Evolutionary conservation across 192 early-diverging fungal species (phyloP).

Genomic region (Diversispora eburnea): DNA sequence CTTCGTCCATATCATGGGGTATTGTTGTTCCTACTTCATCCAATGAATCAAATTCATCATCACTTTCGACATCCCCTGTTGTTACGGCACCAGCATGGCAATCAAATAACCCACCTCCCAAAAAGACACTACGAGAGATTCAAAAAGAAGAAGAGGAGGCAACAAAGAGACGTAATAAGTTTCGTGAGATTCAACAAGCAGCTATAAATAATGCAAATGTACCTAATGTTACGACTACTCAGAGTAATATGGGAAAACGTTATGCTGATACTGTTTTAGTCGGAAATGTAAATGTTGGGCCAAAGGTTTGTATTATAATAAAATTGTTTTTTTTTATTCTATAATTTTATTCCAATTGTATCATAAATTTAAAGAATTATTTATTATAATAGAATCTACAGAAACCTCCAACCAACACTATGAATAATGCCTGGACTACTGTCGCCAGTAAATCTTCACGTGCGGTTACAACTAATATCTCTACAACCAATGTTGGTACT

Average conservation of each 20-base stretch:
- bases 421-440: conserved; percentile 37
- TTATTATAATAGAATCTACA: conserved; percentile 4
- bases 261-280: conserved; percentile 39
- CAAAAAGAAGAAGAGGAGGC: conserved; percentile 55
- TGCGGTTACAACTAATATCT: neutral
- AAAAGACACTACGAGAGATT: conserved; percentile 56
- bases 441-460: conserved; percentile 32
- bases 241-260: conserved; percentile 36
- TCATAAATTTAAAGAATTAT: neutral
- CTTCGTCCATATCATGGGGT: conserved; percentile 40
- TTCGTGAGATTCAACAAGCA: conserved; percentile 37
- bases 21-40: conserved; percentile 32
- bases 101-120: conserved; percentile 38
- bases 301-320: conserved; percentile 10
- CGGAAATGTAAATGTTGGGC: conserved; percentile 32
- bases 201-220: conserved; percentile 27
- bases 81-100: conserved; percentile 33
- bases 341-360: neutral
- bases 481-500: conserved; percentile 6
- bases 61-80: conserved; percentile 23
- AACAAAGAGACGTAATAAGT: conserved; percentile 40
- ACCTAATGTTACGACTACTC: conserved; percentile 18
- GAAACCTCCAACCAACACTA: conserved; percentile 6
- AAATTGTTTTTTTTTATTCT: neutral
- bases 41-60: conserved; percentile 28